Evolutionary conservation across 495 filamentous ascomycete genomes (phyloP), one percentile per base, ranked within the genome.

Genomic region (Podospora bellae-mahoneyi): DNA sequence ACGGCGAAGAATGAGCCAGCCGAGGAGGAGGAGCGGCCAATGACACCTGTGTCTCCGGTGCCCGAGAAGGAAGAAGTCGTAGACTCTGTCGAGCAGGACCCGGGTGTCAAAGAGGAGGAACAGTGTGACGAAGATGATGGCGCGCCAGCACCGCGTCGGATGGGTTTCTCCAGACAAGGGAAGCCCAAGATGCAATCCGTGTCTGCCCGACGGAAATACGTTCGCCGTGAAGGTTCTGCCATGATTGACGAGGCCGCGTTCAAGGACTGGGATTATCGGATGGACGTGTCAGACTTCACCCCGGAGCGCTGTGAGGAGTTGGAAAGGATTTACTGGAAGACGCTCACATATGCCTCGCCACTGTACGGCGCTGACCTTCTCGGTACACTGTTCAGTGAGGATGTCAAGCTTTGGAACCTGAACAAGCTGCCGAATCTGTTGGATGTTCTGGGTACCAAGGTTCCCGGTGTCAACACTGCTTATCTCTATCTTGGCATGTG

Each of bases 401-500:
- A 85, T 4, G 91, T 88, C n/a, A 88, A 88, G 20, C 83, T 80
- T 23, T 99, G 95, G 95, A 98, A 99, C 74, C 89, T 99, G 10
- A 93, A 94, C 66, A 94, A 96, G 75, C 85, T 99, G 23, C 90
- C 91, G 30, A 98, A 97, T 74, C 80, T 99, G 57, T 87, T 99
- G 5, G 96, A 99, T 78, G 92, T 98, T 4, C 82, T 99, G 2
- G 96, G 95, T 20, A 93, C 93, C 53, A 97, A 97, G 69, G 91
- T 99, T 0, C 95, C 95, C 15, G 95, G 95, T 67, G 95, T 99
- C 68, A 99, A 99, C 74, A 98, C 96, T 4, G 94, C 95, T n/a
- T 99, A 99, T 77, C 84, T 99, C 13, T 99, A 99, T 70, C 83
- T 98, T 57, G 95, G 95, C 20, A 98, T 98, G 96, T 99, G 95